These are phyloP conservation scores for Hymenoscyphus scutula DNA, from an alignment of 2,329 filamentous ascomycete genomes.

Conservation along the genomic window DNA sequence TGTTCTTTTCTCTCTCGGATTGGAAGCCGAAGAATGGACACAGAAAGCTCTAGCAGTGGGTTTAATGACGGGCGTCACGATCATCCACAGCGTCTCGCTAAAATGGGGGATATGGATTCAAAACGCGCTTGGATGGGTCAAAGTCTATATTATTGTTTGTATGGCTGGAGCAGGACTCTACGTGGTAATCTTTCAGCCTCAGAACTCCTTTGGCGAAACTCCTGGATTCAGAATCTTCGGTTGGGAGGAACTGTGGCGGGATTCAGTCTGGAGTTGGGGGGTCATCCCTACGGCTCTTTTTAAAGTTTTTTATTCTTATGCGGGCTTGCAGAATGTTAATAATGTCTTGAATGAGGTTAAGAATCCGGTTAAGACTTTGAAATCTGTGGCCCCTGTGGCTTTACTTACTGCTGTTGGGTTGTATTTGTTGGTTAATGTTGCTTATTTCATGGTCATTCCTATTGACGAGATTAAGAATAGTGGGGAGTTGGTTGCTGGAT, in stretches of 20 bases:
- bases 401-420: constrained; percentile 51
- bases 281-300: constrained; percentile 55
- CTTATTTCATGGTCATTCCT: constrained; percentile 59
- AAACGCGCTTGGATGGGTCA: constrained; percentile 61
- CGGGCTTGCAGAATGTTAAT: constrained; percentile 53
- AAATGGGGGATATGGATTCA: constrained; percentile 58
- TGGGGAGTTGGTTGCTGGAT: constrained; percentile 53
- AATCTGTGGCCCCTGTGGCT: constrained; percentile 53
- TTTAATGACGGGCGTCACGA: constrained; percentile 54
- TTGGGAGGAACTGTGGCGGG: constrained; percentile 59
- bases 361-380: constrained; percentile 55
- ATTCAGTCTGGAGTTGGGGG: constrained; percentile 67
- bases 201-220: constrained; percentile 28
- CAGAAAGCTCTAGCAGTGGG: constrained; percentile 46
- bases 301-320: constrained; percentile 56
- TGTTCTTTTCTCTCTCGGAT: constrained; percentile 44
- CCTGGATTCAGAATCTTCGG: constrained; percentile 21
- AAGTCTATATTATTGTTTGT: constrained; percentile 57
- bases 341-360: constrained; percentile 57
- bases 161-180: constrained; percentile 62
- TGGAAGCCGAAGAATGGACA: constrained; percentile 45
- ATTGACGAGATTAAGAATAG: constrained; percentile 54
- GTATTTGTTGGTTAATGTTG: constrained; percentile 57
- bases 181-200: constrained; percentile 47
- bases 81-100: constrained; percentile 58